These are phyloP conservation scores for Gentiana dahurica DNA, from an alignment of 257 asterid species.

Conservation along the genomic window DNA sequence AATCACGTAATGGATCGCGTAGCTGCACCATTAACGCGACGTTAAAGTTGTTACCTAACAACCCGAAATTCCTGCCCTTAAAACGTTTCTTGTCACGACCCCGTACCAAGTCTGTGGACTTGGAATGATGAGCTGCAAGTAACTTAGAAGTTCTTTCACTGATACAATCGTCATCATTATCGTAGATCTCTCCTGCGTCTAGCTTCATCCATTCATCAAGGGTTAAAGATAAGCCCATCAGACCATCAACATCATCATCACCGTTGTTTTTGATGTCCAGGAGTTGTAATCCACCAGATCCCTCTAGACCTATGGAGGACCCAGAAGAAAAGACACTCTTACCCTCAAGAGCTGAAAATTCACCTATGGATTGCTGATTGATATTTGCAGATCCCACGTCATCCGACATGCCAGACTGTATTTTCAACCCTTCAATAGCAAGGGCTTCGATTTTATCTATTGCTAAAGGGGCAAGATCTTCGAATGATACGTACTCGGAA, in stretches of 20 bases:
- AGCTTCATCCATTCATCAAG: slow-evolving; percentile 97
- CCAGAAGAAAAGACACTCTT: slow-evolving; percentile 36
- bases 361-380: slow-evolving; percentile 51
- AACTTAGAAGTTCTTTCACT: slow-evolving; percentile 65
- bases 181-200: slow-evolving; percentile 84
- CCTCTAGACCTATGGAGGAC: slow-evolving; percentile 72
- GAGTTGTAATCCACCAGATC: slow-evolving; percentile 75
- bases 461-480: slow-evolving; percentile 93
- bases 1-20: slow-evolving; percentile 84
- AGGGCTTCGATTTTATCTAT: slow-evolving; percentile 82
- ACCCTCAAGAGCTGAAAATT: slow-evolving; percentile 69
- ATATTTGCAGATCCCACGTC: slow-evolving; percentile 65
- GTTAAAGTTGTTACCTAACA: slow-evolving; percentile 83
- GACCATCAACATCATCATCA: slow-evolving; percentile 67
- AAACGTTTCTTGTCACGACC: slow-evolving; percentile 74
- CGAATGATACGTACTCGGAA: slow-evolving; percentile 63
- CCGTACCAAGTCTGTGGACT: slow-evolving; percentile 45
- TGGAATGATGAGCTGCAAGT: slow-evolving; percentile 92
- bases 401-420: slow-evolving; percentile 83
- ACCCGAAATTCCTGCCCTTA: slow-evolving; percentile 58
- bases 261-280: slow-evolving; percentile 65
- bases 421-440: slow-evolving; percentile 63
- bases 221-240: slow-evolving; percentile 81
- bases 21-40: slow-evolving; percentile 95
- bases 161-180: slow-evolving; percentile 55